Percentiles rank a stretch among this genome's conserved stretches.
Conservation (phyloP, 1,284 basidiomycete genomes). For the Calocybe gambosa region DNA sequence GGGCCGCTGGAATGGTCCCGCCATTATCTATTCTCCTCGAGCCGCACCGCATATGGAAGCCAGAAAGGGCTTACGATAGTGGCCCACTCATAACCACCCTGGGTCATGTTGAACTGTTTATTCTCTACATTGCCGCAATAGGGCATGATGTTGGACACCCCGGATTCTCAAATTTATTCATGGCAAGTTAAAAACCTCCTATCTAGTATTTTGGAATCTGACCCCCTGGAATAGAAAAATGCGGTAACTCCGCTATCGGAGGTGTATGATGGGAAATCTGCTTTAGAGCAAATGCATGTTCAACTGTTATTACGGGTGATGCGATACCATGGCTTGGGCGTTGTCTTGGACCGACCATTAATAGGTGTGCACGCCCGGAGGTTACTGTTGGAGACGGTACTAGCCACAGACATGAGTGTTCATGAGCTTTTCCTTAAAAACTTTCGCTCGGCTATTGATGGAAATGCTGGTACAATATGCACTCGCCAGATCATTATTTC, state of each 20-base stretch:
- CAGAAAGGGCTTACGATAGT: conserved; percentile 33
- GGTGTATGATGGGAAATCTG: conserved; percentile 84
- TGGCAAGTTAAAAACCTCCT: conserved; percentile 50
- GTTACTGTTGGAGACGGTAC: conserved; percentile 71
- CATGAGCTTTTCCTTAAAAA: conserved; percentile 80
- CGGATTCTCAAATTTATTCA: conserved; percentile 85
- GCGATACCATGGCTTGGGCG: conserved; percentile 72
- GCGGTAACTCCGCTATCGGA: conserved; percentile 82
- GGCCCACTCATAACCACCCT: conserved; percentile 48
- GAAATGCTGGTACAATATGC: conserved; percentile 32
- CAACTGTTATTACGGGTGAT: conserved; percentile 79
- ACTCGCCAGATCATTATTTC: conserved; percentile 68
- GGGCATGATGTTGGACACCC: conserved; percentile 96
- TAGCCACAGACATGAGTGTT: conserved; percentile 91
- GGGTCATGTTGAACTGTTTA: conserved; percentile 69
- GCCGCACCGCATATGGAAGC: conserved; percentile 42
- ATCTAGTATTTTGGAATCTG: conserved; percentile 3
- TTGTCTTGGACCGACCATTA: conserved; percentile 50
- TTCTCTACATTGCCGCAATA: conserved; percentile 83
- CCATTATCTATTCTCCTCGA: conserved; percentile 54
- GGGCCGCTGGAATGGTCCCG: conserved; percentile 73
- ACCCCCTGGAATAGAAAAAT: conserved; percentile 65
- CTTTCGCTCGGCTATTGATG: conserved; percentile 44
- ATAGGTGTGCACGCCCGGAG: conserved; percentile 55
- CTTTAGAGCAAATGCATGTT: conserved; percentile 91